phyloP scores from a whole-genome alignment of 2,329 filamentous ascomycete species.

The Monosporascus sp. region DNA sequence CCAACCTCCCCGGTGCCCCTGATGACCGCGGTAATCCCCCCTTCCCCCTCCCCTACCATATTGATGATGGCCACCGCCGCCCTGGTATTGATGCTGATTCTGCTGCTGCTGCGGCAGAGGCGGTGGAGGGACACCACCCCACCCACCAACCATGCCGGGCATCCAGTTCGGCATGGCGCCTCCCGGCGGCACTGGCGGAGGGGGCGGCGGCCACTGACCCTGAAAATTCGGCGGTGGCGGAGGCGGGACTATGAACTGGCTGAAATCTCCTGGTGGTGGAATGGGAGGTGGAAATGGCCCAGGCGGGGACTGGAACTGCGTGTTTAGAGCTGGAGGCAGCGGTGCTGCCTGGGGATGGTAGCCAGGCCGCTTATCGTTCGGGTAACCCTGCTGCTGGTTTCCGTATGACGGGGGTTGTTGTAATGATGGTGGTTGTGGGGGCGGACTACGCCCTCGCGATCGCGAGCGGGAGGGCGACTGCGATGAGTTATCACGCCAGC shows the following conservation, averaged over 20 bases:
- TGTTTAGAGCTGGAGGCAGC: constrained; percentile 8
- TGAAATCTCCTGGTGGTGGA: constrained; percentile 16
- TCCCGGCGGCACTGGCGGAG: constrained; percentile 15
- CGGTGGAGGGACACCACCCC: constrained; percentile 13
- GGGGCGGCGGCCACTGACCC: constrained; percentile 19
- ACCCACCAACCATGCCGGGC: constrained; percentile 11
- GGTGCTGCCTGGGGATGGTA: constrained; percentile 5
- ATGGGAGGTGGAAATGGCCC: constrained; percentile 8
- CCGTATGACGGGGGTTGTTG: constrained; percentile 5
- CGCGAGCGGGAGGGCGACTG: constrained; percentile 12
- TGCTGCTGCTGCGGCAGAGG: constrained; percentile 17
- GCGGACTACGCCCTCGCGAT: constrained; percentile 10
- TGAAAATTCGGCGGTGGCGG: constrained; percentile 21
- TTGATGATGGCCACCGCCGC: constrained; percentile 19
- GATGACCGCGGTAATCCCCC: constrained; percentile 22
- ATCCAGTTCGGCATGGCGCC: constrained; percentile 19
- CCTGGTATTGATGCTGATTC: constrained; percentile 10
- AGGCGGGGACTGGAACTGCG: constrained; percentile 13
- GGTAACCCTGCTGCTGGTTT: constrained; percentile 1
- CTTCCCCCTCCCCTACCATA: constrained; percentile 23
- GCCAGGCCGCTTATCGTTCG: constrained; percentile 9
- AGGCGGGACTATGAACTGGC: constrained; percentile 19
- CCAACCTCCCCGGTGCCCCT: constrained; percentile 22
- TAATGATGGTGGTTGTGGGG: constrained; percentile 2
- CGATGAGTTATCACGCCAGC: constrained; percentile 10